Base-by-base conservation (phyloP, 1,139 yeast genomes). In the Yamadazyma atlantica region DNA sequence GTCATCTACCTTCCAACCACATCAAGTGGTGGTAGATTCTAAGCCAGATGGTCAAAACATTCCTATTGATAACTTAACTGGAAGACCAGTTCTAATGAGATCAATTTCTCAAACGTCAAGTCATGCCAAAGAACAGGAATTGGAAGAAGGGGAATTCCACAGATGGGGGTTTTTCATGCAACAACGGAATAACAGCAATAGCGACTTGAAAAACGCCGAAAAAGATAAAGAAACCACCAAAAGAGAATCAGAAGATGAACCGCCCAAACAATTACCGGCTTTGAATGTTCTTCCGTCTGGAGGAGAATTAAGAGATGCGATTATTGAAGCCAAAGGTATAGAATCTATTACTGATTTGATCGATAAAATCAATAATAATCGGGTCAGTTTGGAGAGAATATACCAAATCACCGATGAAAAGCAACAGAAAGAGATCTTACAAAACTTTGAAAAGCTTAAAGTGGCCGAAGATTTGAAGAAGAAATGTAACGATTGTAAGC, bases 81-180 rank as follows among this genome's bases (percentile, higher is more conserved):
- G 94, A 32, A 66, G 82, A 45, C 87, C 90, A 1, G 80, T 84
- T 15, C 62, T 82, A 42, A 72, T 80, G 62, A 71, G 82, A 50
- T 76, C 81, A 3, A 65, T 78, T 4, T 81, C 88, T 1, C 84
- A 78, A 46, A 80, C 87, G 0, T 80, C 86, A 0, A 53, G 77
- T 5, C 80, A 80, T 48, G 85, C 89, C 15, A 84, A 80, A 55
- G 79, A 75, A 47, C 88, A 84, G 57, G 96, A 88, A 53, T 80
- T 82, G 45, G 97, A 89, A 59, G 97, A 89, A 67, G 97, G 96
- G 48, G 95, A 86, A 53, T 73, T 88, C 45, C 96, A 87, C 60
- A 80, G 85, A 60, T 79, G 87, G 78, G 95, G 95, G 12, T 78
- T 75, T 52, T 82, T 78, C 51, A 80, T 83, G 50, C 85, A 82